Conservation (phyloP, 768 basidiomycete species). For the Tephrocybe sp. region DNA sequence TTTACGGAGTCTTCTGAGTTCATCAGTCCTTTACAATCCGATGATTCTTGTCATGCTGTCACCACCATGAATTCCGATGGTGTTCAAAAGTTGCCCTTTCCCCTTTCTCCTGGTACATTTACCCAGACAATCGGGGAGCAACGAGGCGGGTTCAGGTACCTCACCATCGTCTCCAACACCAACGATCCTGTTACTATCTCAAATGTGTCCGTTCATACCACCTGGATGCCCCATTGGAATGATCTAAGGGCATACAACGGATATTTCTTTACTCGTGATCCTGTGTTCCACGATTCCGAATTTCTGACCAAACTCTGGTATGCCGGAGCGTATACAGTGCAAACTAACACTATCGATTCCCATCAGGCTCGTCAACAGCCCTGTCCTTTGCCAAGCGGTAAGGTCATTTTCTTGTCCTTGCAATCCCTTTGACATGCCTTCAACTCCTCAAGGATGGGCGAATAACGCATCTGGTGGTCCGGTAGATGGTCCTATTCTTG, state of each 20-base stretch:
- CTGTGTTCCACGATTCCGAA: constrained; percentile 39
- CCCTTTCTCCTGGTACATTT: constrained; percentile 26
- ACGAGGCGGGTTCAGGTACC: constrained; percentile 48
- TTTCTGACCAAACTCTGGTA: constrained; percentile 56
- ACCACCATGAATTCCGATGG: constrained; percentile 31
- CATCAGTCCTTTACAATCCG: constrained; percentile 42
- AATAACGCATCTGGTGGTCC: constrained; percentile 50
- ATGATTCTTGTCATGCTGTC: constrained; percentile 33
- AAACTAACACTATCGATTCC: constrained; percentile 45
- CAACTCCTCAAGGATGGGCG: constrained; percentile 36
- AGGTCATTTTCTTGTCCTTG: not conserved
- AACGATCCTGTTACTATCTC: constrained; percentile 37
- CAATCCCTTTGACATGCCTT: not conserved
- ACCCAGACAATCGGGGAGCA: constrained; percentile 37
- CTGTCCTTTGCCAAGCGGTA: constrained; percentile 24
- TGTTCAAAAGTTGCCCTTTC: constrained; percentile 30
- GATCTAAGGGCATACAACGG: constrained; percentile 45
- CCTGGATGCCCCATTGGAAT: constrained; percentile 51
- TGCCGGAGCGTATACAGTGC: constrained; percentile 55
- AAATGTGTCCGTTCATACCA: constrained; percentile 41
- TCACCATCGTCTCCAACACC: constrained; percentile 44
- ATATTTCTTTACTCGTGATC: constrained; percentile 45
- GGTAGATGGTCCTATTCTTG: constrained; percentile 49
- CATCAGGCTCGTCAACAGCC: constrained; percentile 34
- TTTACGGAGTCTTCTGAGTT: constrained; percentile 52